Evolutionary conservation across 2,329 filamentous ascomycete genomes (phyloP).

Genomic region (Arthrinium puccinioides): DNA sequence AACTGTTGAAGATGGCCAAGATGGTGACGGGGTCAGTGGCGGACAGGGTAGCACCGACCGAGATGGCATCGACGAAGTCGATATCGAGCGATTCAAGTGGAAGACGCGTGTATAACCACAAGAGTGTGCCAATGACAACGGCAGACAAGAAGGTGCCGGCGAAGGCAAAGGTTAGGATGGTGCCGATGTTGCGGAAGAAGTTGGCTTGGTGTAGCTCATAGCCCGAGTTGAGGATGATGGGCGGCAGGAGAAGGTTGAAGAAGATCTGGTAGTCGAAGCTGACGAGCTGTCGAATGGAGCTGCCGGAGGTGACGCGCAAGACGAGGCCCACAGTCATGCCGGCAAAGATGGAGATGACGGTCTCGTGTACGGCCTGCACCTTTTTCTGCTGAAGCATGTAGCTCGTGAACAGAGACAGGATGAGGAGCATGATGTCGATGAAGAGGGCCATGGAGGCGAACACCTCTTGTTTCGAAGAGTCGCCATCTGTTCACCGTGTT

Average conservation of each 20-base stretch:
- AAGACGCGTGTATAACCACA: slow-evolving; percentile 84
- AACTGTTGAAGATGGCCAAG: slow-evolving; percentile 96
- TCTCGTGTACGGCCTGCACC: slow-evolving; percentile 96
- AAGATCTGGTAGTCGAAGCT: slow-evolving; percentile 99
- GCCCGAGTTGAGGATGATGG: slow-evolving; percentile 93
- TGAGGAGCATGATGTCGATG: slow-evolving; percentile 90
- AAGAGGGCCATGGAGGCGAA: slow-evolving; percentile 96
- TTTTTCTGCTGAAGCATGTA: slow-evolving; percentile 95
- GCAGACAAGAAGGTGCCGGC: slow-evolving; percentile 96
- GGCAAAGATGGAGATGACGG: slow-evolving; percentile 95
- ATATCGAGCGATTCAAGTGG: slow-evolving; percentile 81
- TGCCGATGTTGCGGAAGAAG: slow-evolving; percentile 97
- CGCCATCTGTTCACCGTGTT: slow-evolving; percentile 40
- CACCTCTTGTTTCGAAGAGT: slow-evolving; percentile 87
- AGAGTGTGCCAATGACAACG: slow-evolving; percentile 81
- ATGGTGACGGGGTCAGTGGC: slow-evolving; percentile 98
- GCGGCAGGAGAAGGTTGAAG: slow-evolving; percentile 97
- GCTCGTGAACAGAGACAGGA: slow-evolving; percentile 91
- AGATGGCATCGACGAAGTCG: slow-evolving; percentile 91
- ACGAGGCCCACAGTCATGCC: slow-evolving; percentile 81
- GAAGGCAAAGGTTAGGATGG: slow-evolving; percentile 95
- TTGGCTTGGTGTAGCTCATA: slow-evolving; percentile 98
- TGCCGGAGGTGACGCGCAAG: slow-evolving; percentile 71
- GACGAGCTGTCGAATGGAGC: slow-evolving; percentile 81
- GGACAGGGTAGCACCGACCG: slow-evolving; percentile 90